A percentile compares a stretch with the other conserved stretches of the same genome.
phyloP scores from a whole-genome alignment of 2,329 filamentous ascomycete species.

The Chrysoporthe cubensis region DNA sequence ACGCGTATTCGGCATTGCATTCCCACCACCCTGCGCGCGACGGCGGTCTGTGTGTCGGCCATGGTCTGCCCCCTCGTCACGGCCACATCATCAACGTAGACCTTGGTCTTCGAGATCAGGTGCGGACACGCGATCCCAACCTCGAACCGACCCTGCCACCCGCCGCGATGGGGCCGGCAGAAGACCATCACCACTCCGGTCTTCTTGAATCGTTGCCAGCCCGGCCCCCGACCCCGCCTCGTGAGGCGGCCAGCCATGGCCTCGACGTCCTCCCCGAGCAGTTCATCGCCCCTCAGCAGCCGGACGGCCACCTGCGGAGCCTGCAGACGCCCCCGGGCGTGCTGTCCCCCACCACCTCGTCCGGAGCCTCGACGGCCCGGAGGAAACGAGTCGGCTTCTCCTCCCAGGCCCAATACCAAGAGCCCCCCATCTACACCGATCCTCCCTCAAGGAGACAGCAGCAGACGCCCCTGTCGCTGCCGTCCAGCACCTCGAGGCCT shows the following conservation, averaged over 20 bases:
- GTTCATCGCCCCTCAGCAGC: slow-evolving; percentile 39
- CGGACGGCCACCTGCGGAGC: slow-evolving; percentile 44
- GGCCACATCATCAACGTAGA: slow-evolving; percentile 15
- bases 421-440: slow-evolving; percentile 51
- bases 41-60: slow-evolving; percentile 10
- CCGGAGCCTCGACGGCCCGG: slow-evolving; percentile 48
- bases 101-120: slow-evolving; percentile 20
- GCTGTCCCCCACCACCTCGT: slow-evolving; percentile 47
- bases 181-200: slow-evolving; percentile 37
- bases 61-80: slow-evolving; percentile 19
- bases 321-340: slow-evolving; percentile 58
- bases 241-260: slow-evolving; percentile 50
- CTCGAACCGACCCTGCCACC: slow-evolving; percentile 29
- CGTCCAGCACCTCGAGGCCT: slow-evolving; percentile 46
- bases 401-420: slow-evolving; percentile 58
- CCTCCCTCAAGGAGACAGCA: slow-evolving; percentile 43
- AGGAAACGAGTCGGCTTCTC: slow-evolving; percentile 64
- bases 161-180: slow-evolving; percentile 27
- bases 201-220: slow-evolving; percentile 58
- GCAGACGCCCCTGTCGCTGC: slow-evolving; percentile 47
- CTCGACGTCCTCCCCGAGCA: slow-evolving; percentile 41
- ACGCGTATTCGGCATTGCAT: slow-evolving; percentile 7
- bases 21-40: background rate
- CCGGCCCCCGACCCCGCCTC: slow-evolving; percentile 71
- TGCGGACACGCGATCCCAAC: slow-evolving; percentile 24